Percentiles rank a stretch among this genome's conserved stretches.
phyloP scores from a whole-genome alignment of 495 filamentous ascomycete genomes.

The Hyaloscypha finlandica region DNA sequence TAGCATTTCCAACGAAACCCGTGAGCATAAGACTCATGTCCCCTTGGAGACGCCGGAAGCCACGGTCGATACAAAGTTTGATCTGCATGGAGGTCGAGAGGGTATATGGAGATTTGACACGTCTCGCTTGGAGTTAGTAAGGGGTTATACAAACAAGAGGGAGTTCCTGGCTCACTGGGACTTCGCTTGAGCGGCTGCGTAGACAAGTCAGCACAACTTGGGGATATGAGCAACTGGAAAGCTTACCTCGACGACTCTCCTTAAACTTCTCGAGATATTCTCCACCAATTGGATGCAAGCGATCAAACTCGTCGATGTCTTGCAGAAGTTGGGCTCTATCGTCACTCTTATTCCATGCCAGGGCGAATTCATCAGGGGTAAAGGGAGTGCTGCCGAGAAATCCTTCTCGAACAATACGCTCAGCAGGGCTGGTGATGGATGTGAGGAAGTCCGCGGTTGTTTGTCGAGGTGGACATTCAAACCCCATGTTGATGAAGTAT shows the following conservation, averaged over 20 bases:
- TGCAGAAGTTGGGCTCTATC: conserved; percentile 63
- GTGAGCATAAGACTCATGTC: conserved; percentile 73
- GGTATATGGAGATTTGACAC: conserved; percentile 72
- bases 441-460: conserved; percentile 83
- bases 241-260: conserved; percentile 52
- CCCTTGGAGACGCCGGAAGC: conserved; percentile 66
- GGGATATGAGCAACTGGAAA: neutral
- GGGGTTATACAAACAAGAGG: neutral
- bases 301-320: conserved; percentile 73
- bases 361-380: conserved; percentile 77
- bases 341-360: conserved; percentile 72
- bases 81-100: conserved; percentile 73
- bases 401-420: conserved; percentile 63
- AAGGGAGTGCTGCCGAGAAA: conserved; percentile 67
- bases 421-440: conserved; percentile 70
- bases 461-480: conserved; percentile 69
- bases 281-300: conserved; percentile 62
- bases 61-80: conserved; percentile 71
- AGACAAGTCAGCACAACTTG: neutral
- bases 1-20: conserved; percentile 69
- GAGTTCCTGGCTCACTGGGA: conserved; percentile 9
- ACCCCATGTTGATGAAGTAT: conserved; percentile 76
- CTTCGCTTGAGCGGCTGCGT: conserved; percentile 27
- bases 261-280: conserved; percentile 68
- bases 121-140: conserved; percentile 28